Base-by-base conservation (phyloP, 1,284 basidiomycete genomes). In the Naganishia albida region DNA sequence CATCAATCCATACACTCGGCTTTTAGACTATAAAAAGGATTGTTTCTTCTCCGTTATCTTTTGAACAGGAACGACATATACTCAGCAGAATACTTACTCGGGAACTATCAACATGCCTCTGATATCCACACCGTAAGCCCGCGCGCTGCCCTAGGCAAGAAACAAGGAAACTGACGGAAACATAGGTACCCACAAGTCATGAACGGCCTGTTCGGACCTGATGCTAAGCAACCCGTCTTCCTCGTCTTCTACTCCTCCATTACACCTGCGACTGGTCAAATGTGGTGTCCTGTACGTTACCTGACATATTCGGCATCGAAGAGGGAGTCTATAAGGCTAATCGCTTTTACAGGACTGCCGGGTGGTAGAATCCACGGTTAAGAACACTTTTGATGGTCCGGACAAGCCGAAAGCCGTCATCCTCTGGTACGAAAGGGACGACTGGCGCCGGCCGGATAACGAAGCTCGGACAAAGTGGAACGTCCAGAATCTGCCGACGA, bases 371-470 rank as follows among this genome's bases (percentile, higher is more conserved):
- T 72, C 77, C 1, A 69, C 84, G 30, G 82, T 93, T 30, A 80
- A 83, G 66, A 73, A 83, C 6, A 82, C 82, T 0, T 91, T 91
- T 69, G 78, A 78, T 18, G 72, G 78, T 15, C 73, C 78, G 23
- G 81, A 84, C 62, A 83, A 82, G 23, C 88, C 87, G 23, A 81
- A 83, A 30, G 88, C 83, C 12, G 76, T 86, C 52, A 82, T 93
- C 57, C 82, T 89, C 60, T 90, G 88, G 75, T 88, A 91, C 62
- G 91, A 86, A 70, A 82, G 78, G 69, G 65, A 82, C 63, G 85
- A 87, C 72, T 91, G 89, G 89, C 88, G 85, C 74, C 74, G 80
- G 1, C 77, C 82, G 7, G 78, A 82, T 23, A 89, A 90, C 71
- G 72, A 81, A 3, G 89, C 86, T 72, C 85, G 89, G 65, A 80